phyloP scores from a whole-genome alignment of 768 basidiomycete genomes.

The Hemileccinum rubropunctum region DNA sequence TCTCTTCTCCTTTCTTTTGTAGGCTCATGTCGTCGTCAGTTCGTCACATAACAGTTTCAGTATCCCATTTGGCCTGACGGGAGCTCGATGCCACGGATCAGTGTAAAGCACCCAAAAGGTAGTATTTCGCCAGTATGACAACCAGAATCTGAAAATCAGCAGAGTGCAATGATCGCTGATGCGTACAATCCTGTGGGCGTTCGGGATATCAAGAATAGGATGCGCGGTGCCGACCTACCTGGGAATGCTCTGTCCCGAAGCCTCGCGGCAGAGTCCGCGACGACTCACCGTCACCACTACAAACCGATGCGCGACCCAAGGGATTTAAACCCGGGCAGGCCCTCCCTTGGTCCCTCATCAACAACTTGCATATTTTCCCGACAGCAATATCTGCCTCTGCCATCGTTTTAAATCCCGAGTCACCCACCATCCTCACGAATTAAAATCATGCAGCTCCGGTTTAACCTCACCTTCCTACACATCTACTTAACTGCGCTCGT shows the following conservation, averaged over 20 bases:
- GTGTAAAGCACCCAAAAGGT: not conserved
- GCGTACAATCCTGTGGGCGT: not conserved
- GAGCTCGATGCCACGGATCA: too few relatives aligned
- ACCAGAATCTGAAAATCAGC: not conserved
- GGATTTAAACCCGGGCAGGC: conserved; percentile 5
- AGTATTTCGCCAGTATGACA: not conserved
- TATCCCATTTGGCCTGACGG: too few relatives aligned
- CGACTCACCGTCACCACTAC: not conserved
- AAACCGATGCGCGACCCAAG: conserved; percentile 4
- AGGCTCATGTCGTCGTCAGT: not conserved
- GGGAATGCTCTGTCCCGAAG: not conserved
- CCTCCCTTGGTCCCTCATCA: not conserved
- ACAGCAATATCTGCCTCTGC: not conserved
- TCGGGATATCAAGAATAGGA: not conserved
- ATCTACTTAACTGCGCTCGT: not conserved
- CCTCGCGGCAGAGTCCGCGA: not conserved
- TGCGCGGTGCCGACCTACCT: not conserved
- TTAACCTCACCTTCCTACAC: not conserved
- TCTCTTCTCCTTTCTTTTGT: not conserved
- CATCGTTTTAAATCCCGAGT: not conserved
- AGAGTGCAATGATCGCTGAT: not conserved
- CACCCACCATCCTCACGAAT: not conserved
- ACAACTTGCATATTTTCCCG: not conserved
- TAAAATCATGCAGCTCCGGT: conserved; percentile 1
- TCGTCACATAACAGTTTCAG: not conserved